A percentile compares a stretch with the other conserved stretches of the same genome.
phyloP scores from a whole-genome alignment of 2,329 filamentous ascomycete species.

The Mycogone perniciosa region DNA sequence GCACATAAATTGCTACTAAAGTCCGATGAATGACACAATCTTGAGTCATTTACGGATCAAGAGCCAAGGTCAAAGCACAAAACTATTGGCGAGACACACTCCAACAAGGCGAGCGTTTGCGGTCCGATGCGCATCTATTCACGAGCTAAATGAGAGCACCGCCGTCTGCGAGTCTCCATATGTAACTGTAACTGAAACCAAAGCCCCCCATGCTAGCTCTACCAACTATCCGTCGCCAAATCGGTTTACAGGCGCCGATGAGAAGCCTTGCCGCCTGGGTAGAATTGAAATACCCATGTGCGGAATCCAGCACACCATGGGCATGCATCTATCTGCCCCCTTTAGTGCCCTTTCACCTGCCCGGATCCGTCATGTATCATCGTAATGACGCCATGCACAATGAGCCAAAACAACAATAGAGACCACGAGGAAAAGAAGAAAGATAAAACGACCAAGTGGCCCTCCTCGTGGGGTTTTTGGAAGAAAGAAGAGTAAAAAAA shows the following conservation, averaged over 20 bases:
- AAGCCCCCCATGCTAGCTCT: slow-evolving; percentile 2
- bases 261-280: not conserved
- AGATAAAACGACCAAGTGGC: slow-evolving; percentile 3
- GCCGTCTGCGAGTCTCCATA: slow-evolving; percentile 1
- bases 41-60: too few species aligned
- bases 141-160: slow-evolving; percentile 4
- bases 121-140: not conserved
- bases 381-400: slow-evolving; percentile 15
- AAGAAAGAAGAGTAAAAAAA: slow-evolving; percentile 10
- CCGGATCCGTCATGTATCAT: slow-evolving; percentile 15
- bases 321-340: slow-evolving; percentile 3
- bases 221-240: not conserved
- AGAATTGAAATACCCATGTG: slow-evolving; percentile 11
- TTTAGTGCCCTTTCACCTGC: slow-evolving; percentile 7
- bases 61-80: too few species aligned
- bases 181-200: slow-evolving; percentile 3
- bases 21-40: too few species aligned
- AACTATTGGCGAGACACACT: not conserved
- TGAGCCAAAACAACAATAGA: not conserved
- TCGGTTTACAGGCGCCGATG: not conserved
- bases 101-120: not conserved
- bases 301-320: slow-evolving; percentile 14
- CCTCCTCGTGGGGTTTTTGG: slow-evolving; percentile 1
- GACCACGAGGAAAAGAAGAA: slow-evolving; percentile 5
- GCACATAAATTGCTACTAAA: too few species aligned